Percentiles rank a stretch among this genome's conserved stretches.
These are phyloP conservation scores for Thalassiosira mediterranea DNA, from an alignment of 352 stramenopile species.

Conservation along the genomic window DNA sequence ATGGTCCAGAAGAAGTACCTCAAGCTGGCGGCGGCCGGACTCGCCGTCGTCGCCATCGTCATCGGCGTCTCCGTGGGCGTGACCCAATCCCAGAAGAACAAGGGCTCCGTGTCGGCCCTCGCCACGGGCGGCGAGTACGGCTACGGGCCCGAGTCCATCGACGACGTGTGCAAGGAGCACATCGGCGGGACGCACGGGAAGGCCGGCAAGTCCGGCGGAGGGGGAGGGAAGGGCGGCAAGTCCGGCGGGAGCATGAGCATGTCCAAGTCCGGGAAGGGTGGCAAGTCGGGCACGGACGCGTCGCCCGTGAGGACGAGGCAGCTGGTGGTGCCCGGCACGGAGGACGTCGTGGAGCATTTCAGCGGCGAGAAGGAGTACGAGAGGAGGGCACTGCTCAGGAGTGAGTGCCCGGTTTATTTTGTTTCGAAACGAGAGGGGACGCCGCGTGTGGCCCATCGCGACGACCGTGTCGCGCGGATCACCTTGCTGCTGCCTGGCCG, in stretches of 20 bases:
- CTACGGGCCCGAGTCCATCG: not conserved
- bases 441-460: not conserved
- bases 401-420: not conserved
- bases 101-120: not conserved
- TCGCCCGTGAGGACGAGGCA: not conserved
- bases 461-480: not conserved
- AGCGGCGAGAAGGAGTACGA: not conserved
- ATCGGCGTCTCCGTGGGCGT: constrained; percentile 14
- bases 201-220: not conserved
- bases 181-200: not conserved
- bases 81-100: constrained; percentile 1
- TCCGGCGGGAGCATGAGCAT: not conserved
- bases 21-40: not conserved
- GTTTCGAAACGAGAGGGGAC: not conserved
- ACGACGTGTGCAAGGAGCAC: not conserved
- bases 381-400: not conserved
- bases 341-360: too few relatives aligned
- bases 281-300: not conserved
- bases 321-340: not conserved
- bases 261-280: not conserved
- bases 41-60: constrained; percentile 7
- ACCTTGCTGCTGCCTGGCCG: not conserved
- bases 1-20: constrained; percentile 16
- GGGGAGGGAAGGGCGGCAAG: not conserved
- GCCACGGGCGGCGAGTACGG: not conserved